These are phyloP conservation scores for Aspergillus transmontanensis DNA, from an alignment of 2,329 filamentous ascomycete genomes.

Conservation along the genomic window DNA sequence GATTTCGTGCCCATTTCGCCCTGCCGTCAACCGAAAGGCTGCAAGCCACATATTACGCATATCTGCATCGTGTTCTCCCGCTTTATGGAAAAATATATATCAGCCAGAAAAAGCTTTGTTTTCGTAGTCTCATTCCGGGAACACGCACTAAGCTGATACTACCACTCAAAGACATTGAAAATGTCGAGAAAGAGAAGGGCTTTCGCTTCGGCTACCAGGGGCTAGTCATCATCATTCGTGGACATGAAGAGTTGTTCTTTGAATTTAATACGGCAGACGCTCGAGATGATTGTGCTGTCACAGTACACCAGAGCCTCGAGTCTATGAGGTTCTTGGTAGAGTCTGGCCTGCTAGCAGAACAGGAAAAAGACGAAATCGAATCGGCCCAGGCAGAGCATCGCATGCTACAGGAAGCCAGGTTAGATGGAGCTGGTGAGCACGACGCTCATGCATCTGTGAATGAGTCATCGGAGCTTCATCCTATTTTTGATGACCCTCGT, in stretches of 20 bases:
- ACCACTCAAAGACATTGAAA: conserved; percentile 88
- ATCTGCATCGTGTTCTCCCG: conserved; percentile 83
- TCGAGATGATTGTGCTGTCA: conserved; percentile 87
- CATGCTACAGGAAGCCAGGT: conserved; percentile 73
- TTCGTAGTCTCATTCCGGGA: conserved; percentile 84
- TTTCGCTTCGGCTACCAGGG: conserved; percentile 91
- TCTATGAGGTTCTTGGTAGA: conserved; percentile 70
- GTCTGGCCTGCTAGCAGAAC: conserved; percentile 66
- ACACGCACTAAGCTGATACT: conserved; percentile 91
- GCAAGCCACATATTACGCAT: conserved; percentile 88
- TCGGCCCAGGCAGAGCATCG: conserved; percentile 79
- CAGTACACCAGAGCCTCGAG: conserved; percentile 75
- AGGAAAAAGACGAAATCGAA: conserved; percentile 71
- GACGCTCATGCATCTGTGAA: conserved; percentile 25
- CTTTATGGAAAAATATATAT: conserved; percentile 97
- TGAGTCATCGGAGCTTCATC: conserved; percentile 56
- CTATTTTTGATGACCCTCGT: conserved; percentile 87
- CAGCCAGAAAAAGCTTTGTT: conserved; percentile 84
- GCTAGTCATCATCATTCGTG: conserved; percentile 87
- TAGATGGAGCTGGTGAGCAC: conserved; percentile 43
- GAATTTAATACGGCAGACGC: conserved; percentile 79
- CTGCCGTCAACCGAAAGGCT: conserved; percentile 82
- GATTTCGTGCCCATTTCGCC: conserved; percentile 88
- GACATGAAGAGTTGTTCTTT: conserved; percentile 95
- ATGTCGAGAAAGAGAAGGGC: conserved; percentile 90